A percentile compares a stretch with the other conserved stretches of the same genome.
These are phyloP conservation scores for Stemphylium lycopersici DNA, from an alignment of 2,329 filamentous ascomycete species.

Conservation along the genomic window DNA sequence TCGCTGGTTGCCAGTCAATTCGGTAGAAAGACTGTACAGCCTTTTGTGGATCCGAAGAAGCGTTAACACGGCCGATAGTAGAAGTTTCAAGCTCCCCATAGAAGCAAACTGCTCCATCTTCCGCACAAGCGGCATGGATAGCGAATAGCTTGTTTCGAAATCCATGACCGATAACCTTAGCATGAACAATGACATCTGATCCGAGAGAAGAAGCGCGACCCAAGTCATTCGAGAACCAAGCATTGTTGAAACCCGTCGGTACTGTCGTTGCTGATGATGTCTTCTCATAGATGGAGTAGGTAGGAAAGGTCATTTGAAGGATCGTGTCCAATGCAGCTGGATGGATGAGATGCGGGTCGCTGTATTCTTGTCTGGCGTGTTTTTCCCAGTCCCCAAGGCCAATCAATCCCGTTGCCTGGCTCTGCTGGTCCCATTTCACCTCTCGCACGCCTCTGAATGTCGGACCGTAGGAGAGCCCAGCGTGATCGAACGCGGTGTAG, in stretches of 20 bases:
- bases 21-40: slow-evolving; percentile 3
- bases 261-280: slow-evolving; percentile 13
- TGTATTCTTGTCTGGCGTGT: slow-evolving; percentile 1
- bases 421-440: slow-evolving; percentile 9
- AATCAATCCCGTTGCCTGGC: slow-evolving; percentile 10
- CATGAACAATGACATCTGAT: slow-evolving; percentile 6
- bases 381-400: slow-evolving; percentile 16
- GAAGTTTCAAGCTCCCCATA: slow-evolving; percentile 19
- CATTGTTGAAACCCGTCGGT: slow-evolving; percentile 18
- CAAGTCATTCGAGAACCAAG: slow-evolving; percentile 15
- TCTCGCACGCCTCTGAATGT: slow-evolving; percentile 18
- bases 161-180: slow-evolving; percentile 13
- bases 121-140: slow-evolving; percentile 8
- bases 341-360: slow-evolving; percentile 22
- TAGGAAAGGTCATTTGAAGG: slow-evolving; percentile 20
- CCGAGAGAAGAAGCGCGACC: not conserved
- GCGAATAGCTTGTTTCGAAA: slow-evolving; percentile 19
- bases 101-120: slow-evolving; percentile 8
- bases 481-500: slow-evolving; percentile 13
- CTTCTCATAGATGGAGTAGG: slow-evolving; percentile 15
- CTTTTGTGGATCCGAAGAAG: not conserved
- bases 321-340: slow-evolving; percentile 23
- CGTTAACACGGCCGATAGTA: slow-evolving; percentile 11
- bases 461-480: slow-evolving; percentile 22
- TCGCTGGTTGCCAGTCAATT: slow-evolving; percentile 11